These are phyloP conservation scores for Piper longum DNA, from an alignment of 164 flowering plant genomes.

Conservation along the genomic window DNA sequence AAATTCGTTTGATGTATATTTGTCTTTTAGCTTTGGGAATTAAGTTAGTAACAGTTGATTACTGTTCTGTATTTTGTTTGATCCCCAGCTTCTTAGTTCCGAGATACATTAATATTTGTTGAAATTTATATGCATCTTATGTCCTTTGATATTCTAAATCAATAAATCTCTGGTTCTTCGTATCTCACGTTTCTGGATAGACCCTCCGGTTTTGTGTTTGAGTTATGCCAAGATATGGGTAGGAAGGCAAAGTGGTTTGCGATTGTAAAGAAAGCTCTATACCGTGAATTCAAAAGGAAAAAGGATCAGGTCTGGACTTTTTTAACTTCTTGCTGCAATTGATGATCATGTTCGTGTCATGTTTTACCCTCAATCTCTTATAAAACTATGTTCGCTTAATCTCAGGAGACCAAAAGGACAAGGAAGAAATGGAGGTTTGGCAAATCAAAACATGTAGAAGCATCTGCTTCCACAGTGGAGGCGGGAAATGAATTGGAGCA, in stretches of 20 bases:
- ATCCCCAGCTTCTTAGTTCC: no score
- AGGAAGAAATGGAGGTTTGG: no score
- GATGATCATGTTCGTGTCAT: background rate
- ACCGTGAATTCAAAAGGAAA: slow-evolving; percentile 54
- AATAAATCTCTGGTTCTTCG: no score
- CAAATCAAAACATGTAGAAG: slow-evolving; percentile 1
- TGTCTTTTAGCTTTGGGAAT: no score
- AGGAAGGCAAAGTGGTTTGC: slow-evolving; percentile 74
- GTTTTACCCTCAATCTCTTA: background rate
- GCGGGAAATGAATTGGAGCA: slow-evolving; percentile 33
- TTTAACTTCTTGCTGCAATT: slow-evolving; percentile 2
- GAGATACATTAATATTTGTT: no score
- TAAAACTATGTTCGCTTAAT: background rate
- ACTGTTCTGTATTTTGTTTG: no score
- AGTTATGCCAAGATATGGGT: slow-evolving; percentile 49
- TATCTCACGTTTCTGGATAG: no score
- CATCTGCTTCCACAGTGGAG: slow-evolving; percentile 8
- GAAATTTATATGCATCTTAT: no score
- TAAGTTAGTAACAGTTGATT: no score
- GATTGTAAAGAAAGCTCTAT: slow-evolving; percentile 74
- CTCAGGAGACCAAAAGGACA: slow-evolving; percentile 36
- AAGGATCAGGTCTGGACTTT: slow-evolving; percentile 10
- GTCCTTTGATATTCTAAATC: no score
- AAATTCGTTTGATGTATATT: no score
- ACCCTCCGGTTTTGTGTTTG: background rate